Evolutionary conservation across 495 filamentous ascomycete genomes (phyloP), one percentile per base, ranked within the genome.

Genomic region (Podospora tetraspora): DNA sequence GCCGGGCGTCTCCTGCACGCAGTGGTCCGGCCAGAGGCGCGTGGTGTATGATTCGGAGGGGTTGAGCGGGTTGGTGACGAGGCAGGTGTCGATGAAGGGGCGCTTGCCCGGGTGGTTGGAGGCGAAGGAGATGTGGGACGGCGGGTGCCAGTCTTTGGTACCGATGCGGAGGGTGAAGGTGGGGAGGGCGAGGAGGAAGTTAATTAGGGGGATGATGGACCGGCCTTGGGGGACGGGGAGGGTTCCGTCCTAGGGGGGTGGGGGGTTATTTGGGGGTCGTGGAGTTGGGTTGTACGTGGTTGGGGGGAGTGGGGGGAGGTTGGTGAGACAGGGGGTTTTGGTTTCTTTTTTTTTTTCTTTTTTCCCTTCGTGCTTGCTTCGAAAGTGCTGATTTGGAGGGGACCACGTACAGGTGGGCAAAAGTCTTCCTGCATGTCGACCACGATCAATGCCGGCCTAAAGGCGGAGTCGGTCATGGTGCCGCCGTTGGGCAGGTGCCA

Each of bases 401-500:
- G 16, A 66, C n/a, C n/a, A n/a, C 87, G 76, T 77, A 95, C 92
- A 25, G 94, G 94, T 68, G 91, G 92, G 79, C 92, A 97, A 79
- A 99, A 99, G 82, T 97, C 95, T 78, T 97, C 92, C 80, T 99
- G 95, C 79, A 97, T 83, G 77, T 97, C 94, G 23, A 97, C 89
- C 9, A 97, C 84, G 43, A 97, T 74, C 59, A 84, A 71, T 21
- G 82, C 81, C 12, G 82, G 79, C 62, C 69, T 72, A 58, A 83
- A 82, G 8, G 5, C 21, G 10, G 71, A n/a, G 9, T 63, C 63
- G 13, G 66, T n/a, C 43, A 52, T 52, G 43, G 43, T 32, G 30
- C 30, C 19, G 43, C 43, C 43, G 43, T n/a, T 52, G 43, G 43
- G 2, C 43, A n/a, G 34, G 65, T 72, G 34, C 7, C 59, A 29